These are phyloP conservation scores for Zygoascus bituminiphila DNA, from an alignment of 805 yeast species.

Conservation along the genomic window DNA sequence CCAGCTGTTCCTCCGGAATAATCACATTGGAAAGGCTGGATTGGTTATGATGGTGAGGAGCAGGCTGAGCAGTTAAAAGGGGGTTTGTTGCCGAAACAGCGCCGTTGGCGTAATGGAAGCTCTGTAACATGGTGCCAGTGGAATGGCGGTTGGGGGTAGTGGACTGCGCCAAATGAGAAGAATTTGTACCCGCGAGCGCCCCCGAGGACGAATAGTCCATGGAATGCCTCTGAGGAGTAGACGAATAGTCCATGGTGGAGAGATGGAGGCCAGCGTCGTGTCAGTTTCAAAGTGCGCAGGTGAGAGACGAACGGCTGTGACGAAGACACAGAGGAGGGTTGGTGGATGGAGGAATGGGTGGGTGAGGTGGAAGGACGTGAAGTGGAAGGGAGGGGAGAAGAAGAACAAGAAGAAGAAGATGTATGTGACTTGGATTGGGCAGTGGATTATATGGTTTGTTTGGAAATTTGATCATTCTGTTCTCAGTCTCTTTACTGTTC, in stretches of 20 bases:
- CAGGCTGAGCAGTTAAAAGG: not conserved
- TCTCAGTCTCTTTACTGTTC: too few species aligned
- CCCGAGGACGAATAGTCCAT: conserved; percentile 1
- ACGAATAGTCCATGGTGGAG: not conserved
- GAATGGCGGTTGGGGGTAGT: not conserved
- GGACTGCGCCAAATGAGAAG: not conserved
- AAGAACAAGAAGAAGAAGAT: too few species aligned
- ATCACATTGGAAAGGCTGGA: not conserved
- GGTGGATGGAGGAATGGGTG: not conserved
- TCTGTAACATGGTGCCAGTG: not conserved
- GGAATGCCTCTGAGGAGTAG: conserved; percentile 1
- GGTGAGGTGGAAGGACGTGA: not conserved
- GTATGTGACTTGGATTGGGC: too few species aligned
- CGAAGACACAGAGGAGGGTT: not conserved
- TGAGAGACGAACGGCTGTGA: not conserved
- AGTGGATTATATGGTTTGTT: too few species aligned
- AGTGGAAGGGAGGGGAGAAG: not conserved
- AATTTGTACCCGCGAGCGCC: not conserved
- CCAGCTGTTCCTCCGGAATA: not conserved
- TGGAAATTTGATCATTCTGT: too few species aligned
- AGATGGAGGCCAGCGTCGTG: not conserved
- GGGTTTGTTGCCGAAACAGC: not conserved
- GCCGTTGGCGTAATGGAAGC: not conserved
- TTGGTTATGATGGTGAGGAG: not conserved
- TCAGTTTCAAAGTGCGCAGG: not conserved